Evolutionary conservation across 2,329 filamentous ascomycete genomes (phyloP), one percentile per base, ranked within the genome.

Genomic region (Talaromyces sp.): DNA sequence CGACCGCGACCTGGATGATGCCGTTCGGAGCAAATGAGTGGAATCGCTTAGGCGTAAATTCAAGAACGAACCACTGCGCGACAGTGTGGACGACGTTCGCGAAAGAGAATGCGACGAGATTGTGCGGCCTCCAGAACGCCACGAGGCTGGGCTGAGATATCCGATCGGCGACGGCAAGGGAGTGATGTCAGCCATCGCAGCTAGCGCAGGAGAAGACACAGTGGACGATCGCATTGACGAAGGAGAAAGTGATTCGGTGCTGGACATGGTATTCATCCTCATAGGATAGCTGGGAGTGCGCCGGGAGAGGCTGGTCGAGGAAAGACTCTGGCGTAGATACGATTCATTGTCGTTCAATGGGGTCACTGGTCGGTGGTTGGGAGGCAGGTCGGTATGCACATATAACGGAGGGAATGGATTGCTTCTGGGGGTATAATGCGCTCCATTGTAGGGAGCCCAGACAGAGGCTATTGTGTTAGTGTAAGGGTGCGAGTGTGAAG

Each of bases 181-280:
- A 3, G 91, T 94, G 68, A 95, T 84, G 74, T 92, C 89, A 67
- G 88, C 87, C 87, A 93, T 89, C 54, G 90, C 90, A 66, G 87
- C 85, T 63, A 93, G 86, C 68, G 90, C 85, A 3, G 90, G 90
- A 64, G 90, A 93, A 7, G 90, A 86, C n/a, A 90, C 83, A 35
- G 84, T 81, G 9, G 65, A 67, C 47, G 85, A 89, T 17, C 89
- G 84, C 22, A 64, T 62, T 3, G 90, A 92, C 71, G 85, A 89
- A 13, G 89, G 84, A 1, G 87, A 83, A 22, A 82, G 70, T 1
- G 81, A 82, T 13, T 78, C 80, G 4, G 77, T 75, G 61, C 77
- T 80, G 13, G 79, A 78, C 50, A 77, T 71, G 4, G 76, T 67
- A 13, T 74, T 73, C 31, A 73, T 74, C 27, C 80, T 72, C 17